Evolutionary conservation across 768 basidiomycete species (phyloP), one percentile per base, ranked within the genome.

Genomic region (Naganishia vaughanmartiniae): DNA sequence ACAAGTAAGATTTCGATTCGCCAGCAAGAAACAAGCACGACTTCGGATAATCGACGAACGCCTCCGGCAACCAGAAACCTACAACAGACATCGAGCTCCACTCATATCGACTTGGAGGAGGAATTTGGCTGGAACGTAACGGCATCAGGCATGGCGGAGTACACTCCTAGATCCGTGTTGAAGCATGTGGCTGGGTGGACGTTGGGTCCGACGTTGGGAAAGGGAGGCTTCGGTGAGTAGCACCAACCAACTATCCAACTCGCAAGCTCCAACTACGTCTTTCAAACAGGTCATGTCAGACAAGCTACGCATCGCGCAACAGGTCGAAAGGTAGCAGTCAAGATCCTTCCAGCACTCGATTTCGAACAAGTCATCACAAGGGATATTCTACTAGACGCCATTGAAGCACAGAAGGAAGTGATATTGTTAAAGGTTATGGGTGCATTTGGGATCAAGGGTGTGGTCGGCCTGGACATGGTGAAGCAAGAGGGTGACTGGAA

Each of bases 331-430:
- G 75, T 76, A 15, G 80, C 80, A 4, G 78, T 78, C 76, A 81
- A 81, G 72, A 81, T 81, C 65, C 73, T 81, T 9, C 80, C 80
- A 11, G 73, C 80, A 1, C 72, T 79, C 4, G 74, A 79, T 67
- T 71, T 45, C 0, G 70, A 67, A 2, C 45, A 58, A 39, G 46
- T 72, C 28, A 72, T 73, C 4, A 76, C 76, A n/a, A 69, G 71
- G 66, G 76, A 81, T 53, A 65, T 76, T 56, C 70, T 73, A 10
- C 48, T 79, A 46, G 78, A 79, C 70, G 78, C 78, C 5, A 67
- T 77, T 11, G 80, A 81, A 63, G 78, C 77, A 7, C 75, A 79
- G 66, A 81, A 79, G 67, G 80, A 81, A 72, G 73, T 78, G 2
- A 76, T 81, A 0, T 21, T 79, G 26, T 73, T 81, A 26, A 78